Conservation (phyloP, 2,329 filamentous ascomycete species). For the Curvularia verruculosa region DNA sequence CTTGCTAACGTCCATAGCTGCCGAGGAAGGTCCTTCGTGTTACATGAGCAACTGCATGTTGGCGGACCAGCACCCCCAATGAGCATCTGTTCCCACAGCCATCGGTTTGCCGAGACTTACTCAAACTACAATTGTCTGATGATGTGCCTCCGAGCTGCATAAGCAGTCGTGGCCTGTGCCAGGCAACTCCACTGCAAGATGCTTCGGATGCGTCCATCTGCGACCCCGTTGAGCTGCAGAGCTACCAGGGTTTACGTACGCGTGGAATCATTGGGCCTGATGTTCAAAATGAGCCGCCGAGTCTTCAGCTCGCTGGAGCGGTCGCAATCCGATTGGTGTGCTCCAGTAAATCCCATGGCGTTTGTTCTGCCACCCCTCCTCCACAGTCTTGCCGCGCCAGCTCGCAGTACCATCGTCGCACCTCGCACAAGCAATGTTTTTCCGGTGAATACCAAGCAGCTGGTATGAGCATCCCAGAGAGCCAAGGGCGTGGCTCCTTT, state of each 20-base stretch:
- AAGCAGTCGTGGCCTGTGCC: constrained; percentile 11
- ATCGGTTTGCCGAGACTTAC: constrained; percentile 25
- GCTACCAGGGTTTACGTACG: constrained; percentile 13
- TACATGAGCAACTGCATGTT: constrained; percentile 13
- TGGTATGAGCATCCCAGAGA: constrained; percentile 6
- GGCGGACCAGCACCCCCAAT: constrained; percentile 5
- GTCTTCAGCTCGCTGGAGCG: constrained; percentile 20
- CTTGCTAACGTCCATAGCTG: constrained; percentile 16
- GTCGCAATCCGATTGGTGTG: constrained; percentile 25
- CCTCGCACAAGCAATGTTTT: constrained; percentile 24
- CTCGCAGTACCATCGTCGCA: constrained; percentile 20
- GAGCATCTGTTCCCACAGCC: constrained; percentile 5
- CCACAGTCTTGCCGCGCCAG: constrained; percentile 10
- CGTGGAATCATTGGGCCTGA: constrained; percentile 20
- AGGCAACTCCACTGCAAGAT: constrained; percentile 15
- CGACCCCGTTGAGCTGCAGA: constrained; percentile 30
- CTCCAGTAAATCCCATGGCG: constrained; percentile 15
- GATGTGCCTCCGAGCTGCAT: constrained; percentile 16
- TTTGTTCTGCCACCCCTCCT: constrained; percentile 8
- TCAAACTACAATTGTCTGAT: constrained; percentile 26
- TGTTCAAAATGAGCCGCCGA: constrained; percentile 15
- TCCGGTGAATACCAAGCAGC: constrained; percentile 14
- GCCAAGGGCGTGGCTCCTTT: constrained; percentile 12
- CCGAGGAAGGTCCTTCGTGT: constrained; percentile 11
- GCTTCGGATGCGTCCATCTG: constrained; percentile 24